Evolutionary conservation across 371 early-diverging fungal genomes (phyloP).

Genomic region (Mortierella sp.): DNA sequence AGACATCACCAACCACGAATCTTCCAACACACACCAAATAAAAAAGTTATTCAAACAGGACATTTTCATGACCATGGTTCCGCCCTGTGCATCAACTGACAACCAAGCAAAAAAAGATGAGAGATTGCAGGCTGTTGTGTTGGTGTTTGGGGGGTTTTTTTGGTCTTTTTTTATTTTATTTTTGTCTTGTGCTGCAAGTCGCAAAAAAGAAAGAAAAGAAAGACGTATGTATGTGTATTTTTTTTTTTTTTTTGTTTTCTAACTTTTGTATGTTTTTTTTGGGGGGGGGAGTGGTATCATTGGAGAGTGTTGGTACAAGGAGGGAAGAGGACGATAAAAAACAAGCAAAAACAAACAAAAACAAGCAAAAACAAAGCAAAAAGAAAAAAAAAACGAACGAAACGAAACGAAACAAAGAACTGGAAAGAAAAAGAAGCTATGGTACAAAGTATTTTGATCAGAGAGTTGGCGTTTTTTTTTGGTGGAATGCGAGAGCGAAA

Average conservation of each 20-base stretch:
- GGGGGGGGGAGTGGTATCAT: neutral
- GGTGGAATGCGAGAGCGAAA: neutral
- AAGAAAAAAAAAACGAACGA: neutral
- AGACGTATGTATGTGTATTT: neutral
- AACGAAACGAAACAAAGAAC: neutral
- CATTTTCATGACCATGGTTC: too few relatives aligned
- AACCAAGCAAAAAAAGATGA: neutral
- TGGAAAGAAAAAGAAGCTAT: neutral
- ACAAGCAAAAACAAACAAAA: neutral
- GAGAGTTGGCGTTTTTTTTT: neutral
- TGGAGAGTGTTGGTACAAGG: neutral
- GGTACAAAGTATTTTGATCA: neutral
- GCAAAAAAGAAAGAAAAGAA: neutral
- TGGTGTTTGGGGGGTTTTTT: neutral
- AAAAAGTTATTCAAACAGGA: too few relatives aligned
- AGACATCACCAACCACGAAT: too few relatives aligned
- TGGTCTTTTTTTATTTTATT: neutral
- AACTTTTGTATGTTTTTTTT: neutral
- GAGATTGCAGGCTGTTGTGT: neutral
- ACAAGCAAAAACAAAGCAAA: neutral
- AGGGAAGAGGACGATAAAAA: too few relatives aligned
- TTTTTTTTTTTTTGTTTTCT: neutral
- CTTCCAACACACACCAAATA: too few relatives aligned
- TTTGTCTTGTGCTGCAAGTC: neutral
- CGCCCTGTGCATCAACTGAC: too few relatives aligned